A percentile compares a stretch with the other conserved stretches of the same genome.
Conservation (phyloP, 2,329 filamentous ascomycete genomes). For the Dothistroma pini region DNA sequence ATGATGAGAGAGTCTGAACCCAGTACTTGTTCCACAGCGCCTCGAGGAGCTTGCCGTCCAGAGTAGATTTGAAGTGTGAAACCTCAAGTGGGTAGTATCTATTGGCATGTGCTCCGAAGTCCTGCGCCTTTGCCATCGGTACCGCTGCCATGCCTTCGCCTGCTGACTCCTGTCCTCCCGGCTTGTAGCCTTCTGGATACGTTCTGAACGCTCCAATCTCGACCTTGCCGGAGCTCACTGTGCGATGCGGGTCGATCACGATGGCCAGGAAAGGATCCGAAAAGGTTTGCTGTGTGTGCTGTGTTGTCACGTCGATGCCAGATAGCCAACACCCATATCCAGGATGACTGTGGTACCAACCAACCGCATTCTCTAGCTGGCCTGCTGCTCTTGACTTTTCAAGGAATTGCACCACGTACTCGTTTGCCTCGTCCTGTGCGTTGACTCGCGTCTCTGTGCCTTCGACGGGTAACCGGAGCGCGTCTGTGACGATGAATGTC, state of each 20-base stretch:
- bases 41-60: slow-evolving; percentile 82
- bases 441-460: slow-evolving; percentile 99
- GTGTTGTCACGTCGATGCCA: slow-evolving; percentile 90
- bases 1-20: slow-evolving; percentile 92
- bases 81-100: slow-evolving; percentile 91
- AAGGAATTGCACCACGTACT: slow-evolving; percentile 90
- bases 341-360: slow-evolving; percentile 97
- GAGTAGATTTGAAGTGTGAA: slow-evolving; percentile 88
- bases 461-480: slow-evolving; percentile 89
- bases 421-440: slow-evolving; percentile 90
- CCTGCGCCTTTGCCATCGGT: slow-evolving; percentile 87
- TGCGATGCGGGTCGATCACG: slow-evolving; percentile 94
- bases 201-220: slow-evolving; percentile 97
- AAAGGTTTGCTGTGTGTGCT: slow-evolving; percentile 78
- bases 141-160: slow-evolving; percentile 69
- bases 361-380: slow-evolving; percentile 84
- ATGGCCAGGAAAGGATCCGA: slow-evolving; percentile 92
- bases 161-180: slow-evolving; percentile 38
- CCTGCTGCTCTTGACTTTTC: slow-evolving; percentile 70
- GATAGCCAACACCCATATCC: slow-evolving; percentile 98
- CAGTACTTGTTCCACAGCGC: slow-evolving; percentile 98
- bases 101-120: slow-evolving; percentile 89
- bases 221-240: slow-evolving; percentile 89
- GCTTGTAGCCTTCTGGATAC: slow-evolving; percentile 70
- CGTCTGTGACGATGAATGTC: slow-evolving; percentile 88